Percentiles rank a stretch among this genome's conserved stretches.
Evolutionary conservation across 257 asterid species (phyloP).

Genomic region (Nicotiana paniculata): DNA sequence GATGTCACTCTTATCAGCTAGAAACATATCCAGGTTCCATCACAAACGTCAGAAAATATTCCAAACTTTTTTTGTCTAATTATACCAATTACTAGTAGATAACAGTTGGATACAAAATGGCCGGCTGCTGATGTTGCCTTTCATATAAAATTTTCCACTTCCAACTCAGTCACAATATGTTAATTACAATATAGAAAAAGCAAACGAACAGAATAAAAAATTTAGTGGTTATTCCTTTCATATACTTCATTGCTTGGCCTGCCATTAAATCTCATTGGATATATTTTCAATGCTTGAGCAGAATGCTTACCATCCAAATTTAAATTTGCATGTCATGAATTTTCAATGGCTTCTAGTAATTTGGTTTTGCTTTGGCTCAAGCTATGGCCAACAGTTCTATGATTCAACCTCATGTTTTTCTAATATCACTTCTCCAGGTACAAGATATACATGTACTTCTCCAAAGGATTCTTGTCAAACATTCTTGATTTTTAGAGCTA

Average conservation of each 20-base stretch:
- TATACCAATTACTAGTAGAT: not conserved
- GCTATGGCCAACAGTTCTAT: constrained; percentile 42
- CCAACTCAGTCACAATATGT: not conserved
- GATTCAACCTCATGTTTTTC: constrained; percentile 43
- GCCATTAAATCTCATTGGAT: not conserved
- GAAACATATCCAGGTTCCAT: not conserved
- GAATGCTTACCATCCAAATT: constrained; percentile 6
- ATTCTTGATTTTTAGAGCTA: constrained; percentile 46
- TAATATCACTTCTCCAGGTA: constrained; percentile 29
- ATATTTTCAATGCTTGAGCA: not conserved
- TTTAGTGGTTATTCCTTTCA: not conserved
- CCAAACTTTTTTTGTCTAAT: not conserved
- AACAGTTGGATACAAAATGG: not conserved
- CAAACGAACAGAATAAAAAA: not conserved
- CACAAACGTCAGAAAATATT: not conserved
- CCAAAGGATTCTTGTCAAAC: constrained; percentile 31
- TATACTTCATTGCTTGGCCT: not conserved
- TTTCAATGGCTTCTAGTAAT: constrained; percentile 23
- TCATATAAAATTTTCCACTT: not conserved
- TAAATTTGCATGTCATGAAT: constrained; percentile 12
- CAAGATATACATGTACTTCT: constrained; percentile 48
- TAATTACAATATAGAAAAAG: not conserved
- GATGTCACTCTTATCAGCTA: not conserved
- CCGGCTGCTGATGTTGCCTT: not conserved
- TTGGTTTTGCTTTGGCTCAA: constrained; percentile 14